Percentiles rank a stretch among this genome's conserved stretches.
phyloP scores from a whole-genome alignment of 2,329 filamentous ascomycete species.

The Penicillium italicum region DNA sequence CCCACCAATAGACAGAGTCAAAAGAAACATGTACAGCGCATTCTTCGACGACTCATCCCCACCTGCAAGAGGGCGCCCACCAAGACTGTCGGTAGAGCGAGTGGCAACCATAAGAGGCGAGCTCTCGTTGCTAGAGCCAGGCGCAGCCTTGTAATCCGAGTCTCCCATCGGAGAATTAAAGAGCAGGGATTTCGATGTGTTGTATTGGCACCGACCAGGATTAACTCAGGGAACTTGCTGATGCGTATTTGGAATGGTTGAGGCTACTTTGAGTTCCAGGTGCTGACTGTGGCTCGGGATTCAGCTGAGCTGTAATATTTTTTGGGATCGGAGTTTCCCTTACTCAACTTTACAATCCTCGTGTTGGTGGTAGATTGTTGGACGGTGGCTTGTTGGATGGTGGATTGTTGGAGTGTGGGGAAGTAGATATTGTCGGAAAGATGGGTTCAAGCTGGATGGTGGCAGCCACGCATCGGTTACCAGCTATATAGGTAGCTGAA shows the following conservation, averaged over 20 bases:
- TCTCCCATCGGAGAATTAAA: neutral
- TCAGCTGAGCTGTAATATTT: neutral
- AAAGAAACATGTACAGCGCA: constrained; percentile 75
- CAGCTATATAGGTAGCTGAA: neutral
- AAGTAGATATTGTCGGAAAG: neutral
- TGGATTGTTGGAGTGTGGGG: neutral
- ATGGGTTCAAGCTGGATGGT: neutral
- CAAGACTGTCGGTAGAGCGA: neutral
- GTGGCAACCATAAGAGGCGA: constrained; percentile 31
- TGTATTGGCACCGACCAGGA: neutral
- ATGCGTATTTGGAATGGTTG: neutral
- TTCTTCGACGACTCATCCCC: constrained; percentile 65
- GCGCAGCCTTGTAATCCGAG: neutral
- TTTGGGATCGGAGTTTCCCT: neutral
- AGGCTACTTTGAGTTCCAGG: neutral
- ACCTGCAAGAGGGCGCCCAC: constrained; percentile 32
- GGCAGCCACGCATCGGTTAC: neutral
- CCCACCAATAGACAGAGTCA: constrained; percentile 82
- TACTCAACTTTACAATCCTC: neutral
- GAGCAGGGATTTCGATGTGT: neutral
- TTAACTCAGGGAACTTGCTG: neutral
- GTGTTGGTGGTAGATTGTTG: neutral
- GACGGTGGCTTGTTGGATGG: neutral
- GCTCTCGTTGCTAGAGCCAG: constrained; percentile 18
- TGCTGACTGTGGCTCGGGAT: neutral